A percentile compares a stretch with the other conserved stretches of the same genome.
Conservation (phyloP, 768 basidiomycete genomes). For the Amanita muscaria region DNA sequence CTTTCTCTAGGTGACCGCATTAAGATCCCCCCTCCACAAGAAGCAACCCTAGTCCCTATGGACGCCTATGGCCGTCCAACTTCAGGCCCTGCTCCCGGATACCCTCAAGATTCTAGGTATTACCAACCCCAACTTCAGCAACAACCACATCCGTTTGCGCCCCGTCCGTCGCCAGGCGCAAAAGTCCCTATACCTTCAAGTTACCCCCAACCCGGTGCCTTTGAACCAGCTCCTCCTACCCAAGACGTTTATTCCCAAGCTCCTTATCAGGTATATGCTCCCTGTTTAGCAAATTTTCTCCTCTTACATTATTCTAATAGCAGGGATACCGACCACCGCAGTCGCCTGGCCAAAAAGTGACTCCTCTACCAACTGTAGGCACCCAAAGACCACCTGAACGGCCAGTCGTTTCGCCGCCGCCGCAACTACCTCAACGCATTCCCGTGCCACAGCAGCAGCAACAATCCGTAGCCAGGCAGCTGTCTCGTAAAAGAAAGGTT, state of each 20-base stretch:
- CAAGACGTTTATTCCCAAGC: constrained; percentile 23
- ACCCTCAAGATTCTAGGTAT: constrained; percentile 33
- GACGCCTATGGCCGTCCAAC: constrained; percentile 32
- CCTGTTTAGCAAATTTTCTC: neutral
- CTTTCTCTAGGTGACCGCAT: constrained; percentile 35
- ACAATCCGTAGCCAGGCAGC: constrained; percentile 30
- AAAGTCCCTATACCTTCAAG: constrained; percentile 35
- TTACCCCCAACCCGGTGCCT: constrained; percentile 33
- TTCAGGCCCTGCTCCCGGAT: constrained; percentile 27
- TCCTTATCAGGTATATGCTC: constrained; percentile 28
- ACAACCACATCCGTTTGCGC: constrained; percentile 15
- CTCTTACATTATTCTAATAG: neutral
- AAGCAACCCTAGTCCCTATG: constrained; percentile 22
- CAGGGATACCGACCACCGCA: constrained; percentile 16
- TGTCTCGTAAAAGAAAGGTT: constrained; percentile 69
- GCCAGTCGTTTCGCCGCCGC: constrained; percentile 11
- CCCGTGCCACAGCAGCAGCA: constrained; percentile 28
- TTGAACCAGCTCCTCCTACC: constrained; percentile 21
- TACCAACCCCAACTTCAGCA: constrained; percentile 25
- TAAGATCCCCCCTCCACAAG: constrained; percentile 32
- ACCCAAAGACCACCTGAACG: constrained; percentile 23
- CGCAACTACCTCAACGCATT: constrained; percentile 15
- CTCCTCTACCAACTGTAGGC: constrained; percentile 23
- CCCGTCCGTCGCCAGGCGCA: constrained; percentile 35
- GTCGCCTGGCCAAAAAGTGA: constrained; percentile 16